These are phyloP conservation scores for Thamnidium elegans DNA, from an alignment of 192 early-diverging fungal species.

Conservation along the genomic window DNA sequence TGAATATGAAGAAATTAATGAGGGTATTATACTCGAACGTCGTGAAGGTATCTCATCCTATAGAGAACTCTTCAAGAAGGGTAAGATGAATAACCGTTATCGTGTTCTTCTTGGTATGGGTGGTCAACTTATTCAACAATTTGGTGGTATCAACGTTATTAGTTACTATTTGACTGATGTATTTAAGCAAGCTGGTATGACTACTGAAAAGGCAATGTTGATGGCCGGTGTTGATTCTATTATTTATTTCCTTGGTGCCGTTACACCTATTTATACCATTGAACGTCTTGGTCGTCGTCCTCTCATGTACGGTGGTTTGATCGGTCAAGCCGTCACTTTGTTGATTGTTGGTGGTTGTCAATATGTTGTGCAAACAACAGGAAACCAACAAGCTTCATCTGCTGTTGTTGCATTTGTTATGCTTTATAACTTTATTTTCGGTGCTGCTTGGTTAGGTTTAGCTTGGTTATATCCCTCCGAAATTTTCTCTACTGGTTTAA, in stretches of 20 bases:
- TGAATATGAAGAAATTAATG: constrained; percentile 37
- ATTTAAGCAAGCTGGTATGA: constrained; percentile 55
- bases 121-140: constrained; percentile 40
- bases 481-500: constrained; percentile 74
- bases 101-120: constrained; percentile 39
- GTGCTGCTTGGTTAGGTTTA: constrained; percentile 81
- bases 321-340: constrained; percentile 29
- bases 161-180: constrained; percentile 34
- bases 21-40: constrained; percentile 35
- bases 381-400: constrained; percentile 14
- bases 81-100: constrained; percentile 38
- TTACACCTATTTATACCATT: constrained; percentile 71
- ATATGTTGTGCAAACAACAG: constrained; percentile 18
- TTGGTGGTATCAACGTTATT: constrained; percentile 40
- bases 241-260: constrained; percentile 69
- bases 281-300: constrained; percentile 70
- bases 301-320: constrained; percentile 44
- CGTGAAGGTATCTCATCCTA: constrained; percentile 34
- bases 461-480: constrained; percentile 82
- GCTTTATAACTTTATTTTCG: constrained; percentile 66
- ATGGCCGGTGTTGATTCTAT: constrained; percentile 65
- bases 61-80: constrained; percentile 33
- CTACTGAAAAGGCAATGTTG: constrained; percentile 40
- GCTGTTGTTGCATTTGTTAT: constrained; percentile 50
- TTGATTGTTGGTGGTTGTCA: constrained; percentile 32